These are phyloP conservation scores for Orobanche coerulescens DNA, from an alignment of 257 asterid species.

Conservation along the genomic window DNA sequence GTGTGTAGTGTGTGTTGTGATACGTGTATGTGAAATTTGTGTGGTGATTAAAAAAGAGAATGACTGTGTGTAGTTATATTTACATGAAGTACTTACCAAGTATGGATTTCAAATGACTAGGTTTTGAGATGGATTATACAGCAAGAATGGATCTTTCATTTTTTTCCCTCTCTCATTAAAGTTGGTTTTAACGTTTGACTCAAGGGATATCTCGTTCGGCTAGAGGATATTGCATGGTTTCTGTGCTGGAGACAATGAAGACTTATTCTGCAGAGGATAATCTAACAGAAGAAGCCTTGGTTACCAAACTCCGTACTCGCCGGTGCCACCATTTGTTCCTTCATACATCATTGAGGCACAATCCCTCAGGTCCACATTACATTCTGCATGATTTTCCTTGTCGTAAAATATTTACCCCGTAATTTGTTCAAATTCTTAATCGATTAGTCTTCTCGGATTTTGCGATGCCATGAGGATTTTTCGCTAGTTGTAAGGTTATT, in stretches of 20 bases:
- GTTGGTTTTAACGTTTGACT: slow-evolving; percentile 24
- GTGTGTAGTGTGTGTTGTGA: too few species aligned
- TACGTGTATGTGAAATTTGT: too few species aligned
- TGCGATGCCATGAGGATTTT: not conserved
- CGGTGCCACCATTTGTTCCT: slow-evolving; percentile 80
- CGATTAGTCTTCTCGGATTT: not conserved
- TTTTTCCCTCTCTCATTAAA: not conserved
- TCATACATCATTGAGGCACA: slow-evolving; percentile 72
- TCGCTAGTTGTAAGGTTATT: too few species aligned
- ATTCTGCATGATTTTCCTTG: slow-evolving; percentile 10
- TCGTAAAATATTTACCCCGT: slow-evolving; percentile 5
- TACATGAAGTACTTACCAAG: too few species aligned
- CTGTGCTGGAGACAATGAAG: slow-evolving; percentile 88
- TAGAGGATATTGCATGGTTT: slow-evolving; percentile 78
- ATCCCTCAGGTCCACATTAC: slow-evolving; percentile 62
- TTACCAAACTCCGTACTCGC: slow-evolving; percentile 84
- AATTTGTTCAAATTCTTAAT: not conserved
- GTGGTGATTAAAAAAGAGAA: too few species aligned
- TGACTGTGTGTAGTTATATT: too few species aligned
- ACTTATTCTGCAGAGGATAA: slow-evolving; percentile 86
- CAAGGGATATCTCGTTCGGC: slow-evolving; percentile 91
- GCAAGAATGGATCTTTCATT: not conserved
- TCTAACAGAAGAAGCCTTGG: slow-evolving; percentile 93
- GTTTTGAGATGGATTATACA: too few species aligned
- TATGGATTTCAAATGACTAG: too few species aligned